Evolutionary conservation across 2,329 filamentous ascomycete genomes (phyloP), one percentile per base, ranked within the genome.

Genomic region (Juglanconis juglandina): DNA sequence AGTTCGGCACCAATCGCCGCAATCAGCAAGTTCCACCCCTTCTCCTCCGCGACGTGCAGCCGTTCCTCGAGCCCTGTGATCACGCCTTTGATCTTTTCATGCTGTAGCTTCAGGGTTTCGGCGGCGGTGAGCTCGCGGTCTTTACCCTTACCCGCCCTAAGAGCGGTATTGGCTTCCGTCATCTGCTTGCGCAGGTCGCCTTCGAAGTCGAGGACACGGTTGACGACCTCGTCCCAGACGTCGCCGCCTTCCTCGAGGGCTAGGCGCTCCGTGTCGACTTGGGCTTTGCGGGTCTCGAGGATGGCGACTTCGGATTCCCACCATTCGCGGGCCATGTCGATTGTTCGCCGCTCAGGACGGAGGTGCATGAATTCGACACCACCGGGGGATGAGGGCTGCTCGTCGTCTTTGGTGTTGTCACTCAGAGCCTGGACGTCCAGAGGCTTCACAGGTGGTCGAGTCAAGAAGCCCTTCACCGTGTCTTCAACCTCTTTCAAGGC

Each of bases 21-120:
- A 4, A 92, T 86, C 17, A 94, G 77, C 14, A 93, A 75, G 59
- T 88, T 92, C 90, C 90, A 94, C 14, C 81, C 80, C 59, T 83
- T 83, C 1, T 78, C 75, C 62, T 89, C 84, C 0, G 87, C 87
- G 2, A 80, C 69, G 1, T 78, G 74, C 33, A 87, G 68, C 24
- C 81, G 79, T 14, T 77, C 73, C 56, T 86, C 80, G 4, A 94
- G 73, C 3, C 81, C 79, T 0, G 68, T 66, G 11, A 88, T 80
- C 4, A 87, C 81, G 3, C 68, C 69, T 34, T 81, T 76, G 80
- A 92, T 87, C 62, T 81, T 79, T 4, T 67, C 69, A 17, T 89
- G 73, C 59, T 86, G 82, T 4, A 70, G 68, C 47, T 69, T 73
- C 50, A 83, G 72, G 1, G 76, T 69, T 2, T 76, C 72, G 59